phyloP scores from a whole-genome alignment of 2,329 filamentous ascomycete genomes.

The Neopestalotiopsis sp. region DNA sequence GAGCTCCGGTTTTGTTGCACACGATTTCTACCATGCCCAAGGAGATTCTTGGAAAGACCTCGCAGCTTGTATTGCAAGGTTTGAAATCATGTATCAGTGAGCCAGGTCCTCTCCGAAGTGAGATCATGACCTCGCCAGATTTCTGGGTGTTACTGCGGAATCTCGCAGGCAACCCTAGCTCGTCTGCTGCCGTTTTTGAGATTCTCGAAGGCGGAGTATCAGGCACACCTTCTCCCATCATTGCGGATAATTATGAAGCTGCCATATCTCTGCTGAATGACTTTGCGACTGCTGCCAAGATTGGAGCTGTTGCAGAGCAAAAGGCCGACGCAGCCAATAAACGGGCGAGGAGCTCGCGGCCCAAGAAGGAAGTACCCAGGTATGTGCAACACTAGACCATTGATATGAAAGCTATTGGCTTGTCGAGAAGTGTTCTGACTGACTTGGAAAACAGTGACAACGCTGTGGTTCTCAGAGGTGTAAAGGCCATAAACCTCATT shows the following conservation, averaged over 20 bases:
- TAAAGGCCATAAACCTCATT: constrained; percentile 81
- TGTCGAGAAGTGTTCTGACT: background rate
- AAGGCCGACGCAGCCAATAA: constrained; percentile 55
- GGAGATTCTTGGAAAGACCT: constrained; percentile 75
- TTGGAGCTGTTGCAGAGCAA: constrained; percentile 74
- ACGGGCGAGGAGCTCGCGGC: constrained; percentile 42
- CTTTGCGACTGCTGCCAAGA: constrained; percentile 82
- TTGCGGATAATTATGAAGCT: constrained; percentile 94
- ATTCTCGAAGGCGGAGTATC: constrained; percentile 81
- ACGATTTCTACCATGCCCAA: constrained; percentile 87
- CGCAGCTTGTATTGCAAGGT: constrained; percentile 77
- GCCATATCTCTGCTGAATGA: constrained; percentile 84
- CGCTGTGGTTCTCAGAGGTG: constrained; percentile 75
- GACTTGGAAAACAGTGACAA: constrained; percentile 59
- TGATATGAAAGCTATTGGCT: background rate
- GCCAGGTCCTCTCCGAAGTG: constrained; percentile 79
- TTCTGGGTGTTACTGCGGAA: constrained; percentile 92
- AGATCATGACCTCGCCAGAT: constrained; percentile 94
- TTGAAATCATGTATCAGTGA: constrained; percentile 80
- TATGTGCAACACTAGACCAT: constrained; percentile 39
- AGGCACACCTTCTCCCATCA: constrained; percentile 80
- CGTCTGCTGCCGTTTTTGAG: constrained; percentile 80
- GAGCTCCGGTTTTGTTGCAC: constrained; percentile 89
- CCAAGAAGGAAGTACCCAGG: constrained; percentile 62
- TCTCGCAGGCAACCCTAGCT: constrained; percentile 71